Conservation (phyloP, 2,329 filamentous ascomycete species). For the Magnaporthales sp. region DNA sequence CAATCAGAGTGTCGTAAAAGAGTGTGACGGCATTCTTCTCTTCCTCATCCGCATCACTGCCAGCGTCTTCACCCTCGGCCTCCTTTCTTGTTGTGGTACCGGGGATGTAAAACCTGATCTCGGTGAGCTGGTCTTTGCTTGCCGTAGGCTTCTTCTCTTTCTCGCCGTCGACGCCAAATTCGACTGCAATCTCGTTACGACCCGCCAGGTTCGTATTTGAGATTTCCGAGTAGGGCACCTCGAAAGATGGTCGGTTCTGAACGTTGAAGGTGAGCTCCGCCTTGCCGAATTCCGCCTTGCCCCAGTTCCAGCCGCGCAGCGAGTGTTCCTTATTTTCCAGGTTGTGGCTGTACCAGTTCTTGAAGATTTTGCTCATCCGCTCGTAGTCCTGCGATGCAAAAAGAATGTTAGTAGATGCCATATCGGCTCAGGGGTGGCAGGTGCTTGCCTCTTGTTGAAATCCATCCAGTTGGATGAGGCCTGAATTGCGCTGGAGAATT, state of each 20-base stretch:
- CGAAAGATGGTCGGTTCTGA: constrained; percentile 91
- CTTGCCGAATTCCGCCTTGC: constrained; percentile 94
- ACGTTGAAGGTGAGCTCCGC: constrained; percentile 94
- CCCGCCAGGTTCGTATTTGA: constrained; percentile 96
- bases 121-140: constrained; percentile 85
- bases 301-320: constrained; percentile 97
- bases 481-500: constrained; percentile 74
- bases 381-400: constrained; percentile 62
- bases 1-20: constrained; percentile 97
- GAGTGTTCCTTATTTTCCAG: constrained; percentile 92
- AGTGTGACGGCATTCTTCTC: constrained; percentile 92
- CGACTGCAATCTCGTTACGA: constrained; percentile 94
- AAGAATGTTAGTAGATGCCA: constrained; percentile 9
- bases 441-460: constrained; percentile 68
- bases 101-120: constrained; percentile 98
- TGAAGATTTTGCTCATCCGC: constrained; percentile 84
- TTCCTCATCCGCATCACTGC: constrained; percentile 58
- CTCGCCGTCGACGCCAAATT: constrained; percentile 73
- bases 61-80: constrained; percentile 63
- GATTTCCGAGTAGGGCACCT: constrained; percentile 94
- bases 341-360: constrained; percentile 93
- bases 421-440: constrained; percentile 15
- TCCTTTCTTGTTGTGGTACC: constrained; percentile 77
- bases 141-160: constrained; percentile 77
- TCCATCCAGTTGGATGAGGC: constrained; percentile 87